Percentiles rank a stretch among this genome's conserved stretches.
These are phyloP conservation scores for Tolypocladium pustulatum DNA, from an alignment of 2,329 filamentous ascomycete genomes.

Conservation along the genomic window DNA sequence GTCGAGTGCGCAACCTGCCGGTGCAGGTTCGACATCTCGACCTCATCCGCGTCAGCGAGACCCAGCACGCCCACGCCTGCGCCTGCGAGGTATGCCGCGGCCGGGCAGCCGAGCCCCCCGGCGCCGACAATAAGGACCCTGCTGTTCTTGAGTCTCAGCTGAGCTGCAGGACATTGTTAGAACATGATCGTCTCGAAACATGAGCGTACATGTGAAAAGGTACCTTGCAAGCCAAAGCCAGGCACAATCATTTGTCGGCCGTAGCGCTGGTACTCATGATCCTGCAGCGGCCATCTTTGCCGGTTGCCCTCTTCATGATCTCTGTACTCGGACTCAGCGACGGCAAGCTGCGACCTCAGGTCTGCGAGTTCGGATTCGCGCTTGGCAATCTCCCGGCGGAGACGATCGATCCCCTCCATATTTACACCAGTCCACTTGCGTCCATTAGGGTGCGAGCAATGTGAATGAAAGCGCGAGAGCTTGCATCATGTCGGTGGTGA, in stretches of 20 bases:
- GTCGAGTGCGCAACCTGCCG: slow-evolving; percentile 78
- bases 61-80: slow-evolving; percentile 79
- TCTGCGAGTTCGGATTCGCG: slow-evolving; percentile 36
- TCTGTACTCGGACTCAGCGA: slow-evolving; percentile 20
- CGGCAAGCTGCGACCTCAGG: slow-evolving; percentile 33
- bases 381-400: slow-evolving; percentile 36
- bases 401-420: slow-evolving; percentile 28
- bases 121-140: slow-evolving; percentile 75
- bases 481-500: not conserved
- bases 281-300: slow-evolving; percentile 57
- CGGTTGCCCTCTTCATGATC: slow-evolving; percentile 1
- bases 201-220: not conserved
- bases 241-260: slow-evolving; percentile 85
- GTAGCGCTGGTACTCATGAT: slow-evolving; percentile 75
- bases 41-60: slow-evolving; percentile 75
- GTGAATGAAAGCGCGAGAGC: too few relatives aligned
- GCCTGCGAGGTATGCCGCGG: slow-evolving; percentile 83
- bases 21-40: slow-evolving; percentile 86
- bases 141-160: slow-evolving; percentile 60
- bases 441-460: not conserved
- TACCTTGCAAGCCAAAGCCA: slow-evolving; percentile 65
- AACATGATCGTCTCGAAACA: not conserved
- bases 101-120: slow-evolving; percentile 84
- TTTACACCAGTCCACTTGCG: not conserved
- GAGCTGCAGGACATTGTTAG: slow-evolving; percentile 39